Percentiles rank a stretch among this genome's conserved stretches.
These are phyloP conservation scores for Pseudogymnoascus sp. DNA, from an alignment of 2,329 filamentous ascomycete genomes.

Conservation along the genomic window DNA sequence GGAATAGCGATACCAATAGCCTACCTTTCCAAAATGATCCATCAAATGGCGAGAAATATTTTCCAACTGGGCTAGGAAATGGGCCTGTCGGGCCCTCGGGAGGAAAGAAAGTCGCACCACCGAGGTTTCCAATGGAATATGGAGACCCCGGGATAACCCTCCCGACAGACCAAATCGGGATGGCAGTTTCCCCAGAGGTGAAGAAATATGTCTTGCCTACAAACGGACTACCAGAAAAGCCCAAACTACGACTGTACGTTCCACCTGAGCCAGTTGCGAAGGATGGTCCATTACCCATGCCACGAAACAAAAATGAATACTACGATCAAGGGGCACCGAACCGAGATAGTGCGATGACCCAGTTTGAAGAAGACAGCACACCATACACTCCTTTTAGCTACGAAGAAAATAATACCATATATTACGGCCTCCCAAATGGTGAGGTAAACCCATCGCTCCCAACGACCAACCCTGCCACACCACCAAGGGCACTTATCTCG, in stretches of 20 bases:
- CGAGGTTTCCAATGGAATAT: constrained; percentile 23
- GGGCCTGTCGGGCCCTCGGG: constrained; percentile 16
- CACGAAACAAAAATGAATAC: neutral
- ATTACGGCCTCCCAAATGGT: neutral
- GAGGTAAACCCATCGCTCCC: neutral
- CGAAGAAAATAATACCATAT: neutral
- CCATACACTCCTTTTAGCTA: neutral
- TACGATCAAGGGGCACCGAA: neutral
- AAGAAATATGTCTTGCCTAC: constrained; percentile 13
- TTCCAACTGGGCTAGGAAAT: constrained; percentile 14
- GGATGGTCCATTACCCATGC: constrained; percentile 9
- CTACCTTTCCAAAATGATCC: constrained; percentile 26
- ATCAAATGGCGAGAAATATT: constrained; percentile 16
- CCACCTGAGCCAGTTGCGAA: constrained; percentile 16
- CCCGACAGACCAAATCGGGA: constrained; percentile 23
- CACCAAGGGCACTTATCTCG: neutral
- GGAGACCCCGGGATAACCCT: constrained; percentile 27
- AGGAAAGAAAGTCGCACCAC: constrained; percentile 17
- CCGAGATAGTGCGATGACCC: constrained; percentile 24
- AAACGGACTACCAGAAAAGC: constrained; percentile 26
- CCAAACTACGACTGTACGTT: constrained; percentile 22
- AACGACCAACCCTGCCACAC: neutral
- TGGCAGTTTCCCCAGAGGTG: constrained; percentile 24
- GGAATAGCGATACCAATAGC: constrained; percentile 24
- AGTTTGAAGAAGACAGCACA: constrained; percentile 25